Conservation (phyloP, 352 stramenopile species). For the Phytopythium vexans region DNA sequence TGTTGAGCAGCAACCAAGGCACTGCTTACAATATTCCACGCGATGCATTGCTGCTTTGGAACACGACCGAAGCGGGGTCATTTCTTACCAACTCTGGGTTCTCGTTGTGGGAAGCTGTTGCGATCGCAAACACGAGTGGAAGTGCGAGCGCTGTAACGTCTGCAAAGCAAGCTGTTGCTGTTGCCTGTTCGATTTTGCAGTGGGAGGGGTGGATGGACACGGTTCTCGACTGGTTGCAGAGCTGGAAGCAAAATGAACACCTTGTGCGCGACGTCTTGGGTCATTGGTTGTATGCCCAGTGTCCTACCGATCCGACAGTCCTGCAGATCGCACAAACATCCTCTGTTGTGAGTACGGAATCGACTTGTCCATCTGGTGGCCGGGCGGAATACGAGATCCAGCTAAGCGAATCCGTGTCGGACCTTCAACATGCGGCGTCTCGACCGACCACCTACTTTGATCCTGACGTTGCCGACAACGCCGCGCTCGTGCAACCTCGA, state of each 20-base stretch:
- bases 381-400: slow-evolving; percentile 20
- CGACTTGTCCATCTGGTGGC: slow-evolving; percentile 19
- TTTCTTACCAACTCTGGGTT: slow-evolving; percentile 44
- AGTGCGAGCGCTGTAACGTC: slow-evolving; percentile 9
- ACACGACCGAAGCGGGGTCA: slow-evolving; percentile 23
- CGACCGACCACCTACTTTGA: slow-evolving; percentile 47
- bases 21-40: slow-evolving; percentile 46
- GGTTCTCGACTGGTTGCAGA: slow-evolving; percentile 47
- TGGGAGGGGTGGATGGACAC: slow-evolving; percentile 63
- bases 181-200: slow-evolving; percentile 11
- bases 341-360: slow-evolving; percentile 8
- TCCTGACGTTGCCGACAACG: slow-evolving; percentile 35
- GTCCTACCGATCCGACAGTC: slow-evolving; percentile 27
- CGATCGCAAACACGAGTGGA: slow-evolving; percentile 11
- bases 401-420: slow-evolving; percentile 29
- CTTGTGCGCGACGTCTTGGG: slow-evolving; percentile 54
- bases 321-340: slow-evolving; percentile 13
- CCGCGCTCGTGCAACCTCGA: slow-evolving; percentile 33
- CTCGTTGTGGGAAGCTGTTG: slow-evolving; percentile 35
- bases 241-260: slow-evolving; percentile 53
- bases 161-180: slow-evolving; percentile 20
- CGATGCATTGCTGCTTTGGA: slow-evolving; percentile 42
- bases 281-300: slow-evolving; percentile 62
- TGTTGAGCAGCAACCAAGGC: slow-evolving; percentile 27
- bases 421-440: slow-evolving; percentile 39